Percentiles rank a stretch among this genome's conserved stretches.
Evolutionary conservation across 208 protist species (phyloP).

Genomic region (Herpetomonas tarakana): DNA sequence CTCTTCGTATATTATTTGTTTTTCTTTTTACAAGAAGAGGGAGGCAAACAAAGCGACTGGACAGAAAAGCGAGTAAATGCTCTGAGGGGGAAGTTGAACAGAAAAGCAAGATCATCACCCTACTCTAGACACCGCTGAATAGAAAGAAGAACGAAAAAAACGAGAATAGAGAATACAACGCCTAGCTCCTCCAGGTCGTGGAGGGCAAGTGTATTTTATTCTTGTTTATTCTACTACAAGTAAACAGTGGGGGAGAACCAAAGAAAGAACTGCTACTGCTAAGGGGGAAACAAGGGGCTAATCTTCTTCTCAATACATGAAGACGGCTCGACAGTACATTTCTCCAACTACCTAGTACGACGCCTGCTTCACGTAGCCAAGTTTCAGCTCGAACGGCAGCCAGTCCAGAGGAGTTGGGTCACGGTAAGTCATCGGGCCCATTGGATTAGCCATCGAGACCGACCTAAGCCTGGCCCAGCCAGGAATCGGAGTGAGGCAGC

Average conservation of each 20-base stretch:
- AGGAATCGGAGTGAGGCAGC: conserved; percentile 86
- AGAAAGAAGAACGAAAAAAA: conserved; percentile 17
- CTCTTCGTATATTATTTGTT: too few relatives aligned
- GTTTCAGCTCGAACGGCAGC: conserved; percentile 88
- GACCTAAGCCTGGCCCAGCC: conserved; percentile 74
- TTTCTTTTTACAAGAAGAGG: not conserved
- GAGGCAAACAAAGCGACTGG: conserved; percentile 4
- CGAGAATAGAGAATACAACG: too few relatives aligned
- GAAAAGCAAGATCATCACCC: conserved; percentile 6
- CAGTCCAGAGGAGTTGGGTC: conserved; percentile 88
- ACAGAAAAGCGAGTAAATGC: too few relatives aligned
- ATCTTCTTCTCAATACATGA: too few relatives aligned
- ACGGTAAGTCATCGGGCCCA: conserved; percentile 71
- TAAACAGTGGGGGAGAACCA: too few relatives aligned
- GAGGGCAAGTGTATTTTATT: too few relatives aligned
- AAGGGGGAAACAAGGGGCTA: conserved; percentile 9
- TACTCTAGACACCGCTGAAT: conserved; percentile 10
- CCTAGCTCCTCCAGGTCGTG: too few relatives aligned
- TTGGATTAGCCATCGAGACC: conserved; percentile 52
- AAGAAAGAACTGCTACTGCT: conserved; percentile 15
- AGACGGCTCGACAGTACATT: too few relatives aligned
- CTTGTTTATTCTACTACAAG: too few relatives aligned
- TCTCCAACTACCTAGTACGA: too few relatives aligned
- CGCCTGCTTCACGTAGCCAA: conserved; percentile 87
- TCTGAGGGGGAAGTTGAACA: too few relatives aligned